phyloP scores from a whole-genome alignment of 176 grass and related monocot species.

The Oropetium thomaeum region DNA sequence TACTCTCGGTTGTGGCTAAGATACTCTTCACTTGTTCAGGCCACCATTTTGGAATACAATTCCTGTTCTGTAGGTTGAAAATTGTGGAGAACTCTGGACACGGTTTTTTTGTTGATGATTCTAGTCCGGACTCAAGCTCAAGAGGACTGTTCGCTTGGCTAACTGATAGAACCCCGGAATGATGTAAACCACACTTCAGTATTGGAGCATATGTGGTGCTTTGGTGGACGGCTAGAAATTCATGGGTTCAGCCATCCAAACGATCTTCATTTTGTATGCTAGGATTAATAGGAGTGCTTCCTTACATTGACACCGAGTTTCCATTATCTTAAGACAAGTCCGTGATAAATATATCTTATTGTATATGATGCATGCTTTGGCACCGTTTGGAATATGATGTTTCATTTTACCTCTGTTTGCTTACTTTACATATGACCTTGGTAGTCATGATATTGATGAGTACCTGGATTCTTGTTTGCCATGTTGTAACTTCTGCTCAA shows the following conservation, averaged over 20 bases:
- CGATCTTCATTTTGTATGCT: not conserved
- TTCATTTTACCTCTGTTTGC: not conserved
- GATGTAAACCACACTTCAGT: not conserved
- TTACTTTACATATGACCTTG: not conserved
- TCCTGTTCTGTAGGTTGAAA: not conserved
- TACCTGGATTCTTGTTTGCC: not conserved
- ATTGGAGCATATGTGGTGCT: not conserved
- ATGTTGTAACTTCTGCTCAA: conserved; percentile 11
- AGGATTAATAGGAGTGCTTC: not conserved
- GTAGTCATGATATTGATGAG: conserved; percentile 4
- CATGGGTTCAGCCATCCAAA: not conserved
- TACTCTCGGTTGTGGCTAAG: not conserved
- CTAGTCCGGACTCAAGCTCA: not conserved
- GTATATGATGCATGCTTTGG: not conserved
- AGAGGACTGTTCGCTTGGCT: not conserved
- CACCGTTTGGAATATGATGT: not conserved
- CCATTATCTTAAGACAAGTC: not conserved
- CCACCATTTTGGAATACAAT: not conserved
- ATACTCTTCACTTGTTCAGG: not conserved
- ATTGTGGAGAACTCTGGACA: not conserved
- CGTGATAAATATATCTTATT: not conserved
- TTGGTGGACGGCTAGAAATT: not conserved
- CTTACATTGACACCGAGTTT: not conserved
- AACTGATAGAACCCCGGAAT: conserved; percentile 6
- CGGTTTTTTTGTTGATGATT: conserved; percentile 4